Percentiles rank a stretch among this genome's conserved stretches.
phyloP scores from a whole-genome alignment of 768 basidiomycete species.

The Strobilomyces confusus region DNA sequence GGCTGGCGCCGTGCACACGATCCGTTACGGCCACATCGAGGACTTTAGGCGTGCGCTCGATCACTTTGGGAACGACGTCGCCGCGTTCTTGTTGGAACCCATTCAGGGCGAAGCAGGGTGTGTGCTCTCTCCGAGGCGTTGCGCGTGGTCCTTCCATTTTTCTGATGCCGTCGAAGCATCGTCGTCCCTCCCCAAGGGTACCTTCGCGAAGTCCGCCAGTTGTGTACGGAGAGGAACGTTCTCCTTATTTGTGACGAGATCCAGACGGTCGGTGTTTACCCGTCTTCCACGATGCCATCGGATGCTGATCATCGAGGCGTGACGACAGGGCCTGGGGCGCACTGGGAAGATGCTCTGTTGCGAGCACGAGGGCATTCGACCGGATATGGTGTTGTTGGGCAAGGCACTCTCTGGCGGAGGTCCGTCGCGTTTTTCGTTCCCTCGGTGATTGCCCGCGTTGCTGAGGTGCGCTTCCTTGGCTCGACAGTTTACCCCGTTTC shows the following conservation, averaged over 20 bases:
- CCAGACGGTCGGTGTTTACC: conserved; percentile 68
- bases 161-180: conserved; percentile 49
- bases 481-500: conserved; percentile 89
- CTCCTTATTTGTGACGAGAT: conserved; percentile 98
- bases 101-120: conserved; percentile 99
- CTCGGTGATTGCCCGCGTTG: not conserved
- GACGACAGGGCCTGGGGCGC: conserved; percentile 71
- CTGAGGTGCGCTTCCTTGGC: conserved; percentile 7
- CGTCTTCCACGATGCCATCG: not conserved
- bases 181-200: conserved; percentile 90
- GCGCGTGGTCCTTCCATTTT: not conserved
- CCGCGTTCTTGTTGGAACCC: conserved; percentile 94
- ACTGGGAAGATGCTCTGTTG: conserved; percentile 93
- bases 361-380: conserved; percentile 83
- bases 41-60: conserved; percentile 83
- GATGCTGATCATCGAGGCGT: conserved; percentile 2
- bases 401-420: conserved; percentile 96
- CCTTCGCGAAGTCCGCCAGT: conserved; percentile 64
- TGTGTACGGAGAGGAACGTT: conserved; percentile 92
- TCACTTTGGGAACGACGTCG: conserved; percentile 74
- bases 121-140: conserved; percentile 24
- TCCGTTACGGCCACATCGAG: conserved; percentile 79
- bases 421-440: conserved; percentile 34
- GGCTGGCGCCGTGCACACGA: conserved; percentile 44
- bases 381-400: conserved; percentile 90